Evolutionary conservation across 2,329 filamentous ascomycete genomes (phyloP).

Genomic region (Graphiopsis chlorocephala): DNA sequence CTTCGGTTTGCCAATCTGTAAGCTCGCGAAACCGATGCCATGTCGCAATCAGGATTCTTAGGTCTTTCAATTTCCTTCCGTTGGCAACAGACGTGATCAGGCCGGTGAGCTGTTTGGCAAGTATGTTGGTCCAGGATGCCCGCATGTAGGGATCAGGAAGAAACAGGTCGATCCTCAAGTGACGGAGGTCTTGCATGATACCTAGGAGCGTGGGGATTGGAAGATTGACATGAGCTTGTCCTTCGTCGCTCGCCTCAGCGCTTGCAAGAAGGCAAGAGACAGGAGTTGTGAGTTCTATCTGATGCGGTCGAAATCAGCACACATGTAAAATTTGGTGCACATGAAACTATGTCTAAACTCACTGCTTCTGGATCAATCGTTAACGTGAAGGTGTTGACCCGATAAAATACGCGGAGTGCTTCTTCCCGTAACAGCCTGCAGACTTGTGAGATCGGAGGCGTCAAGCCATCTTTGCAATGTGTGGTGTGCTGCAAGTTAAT

Average conservation of each 20-base stretch:
- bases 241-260: background rate
- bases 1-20: conserved; percentile 13
- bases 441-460: conserved; percentile 22
- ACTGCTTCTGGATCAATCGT: conserved; percentile 20
- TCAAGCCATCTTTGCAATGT: conserved; percentile 13
- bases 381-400: conserved; percentile 24
- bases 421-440: conserved; percentile 21
- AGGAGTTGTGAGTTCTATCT: background rate
- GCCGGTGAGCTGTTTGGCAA: background rate
- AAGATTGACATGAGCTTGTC: background rate
- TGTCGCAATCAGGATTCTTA: conserved; percentile 21
- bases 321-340: background rate
- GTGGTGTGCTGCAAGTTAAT: conserved; percentile 23
- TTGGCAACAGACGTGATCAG: conserved; percentile 19
- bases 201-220: conserved; percentile 15
- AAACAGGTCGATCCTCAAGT: conserved; percentile 23
- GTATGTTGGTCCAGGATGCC: background rate
- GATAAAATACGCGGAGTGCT: conserved; percentile 23
- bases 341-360: background rate
- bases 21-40: conserved; percentile 17
- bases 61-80: conserved; percentile 17
- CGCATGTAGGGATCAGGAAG: conserved; percentile 17
- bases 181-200: conserved; percentile 17
- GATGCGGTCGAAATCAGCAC: background rate
- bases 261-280: background rate